Conservation (phyloP, 345 rosid species). For the Capsella bursapastoris region DNA sequence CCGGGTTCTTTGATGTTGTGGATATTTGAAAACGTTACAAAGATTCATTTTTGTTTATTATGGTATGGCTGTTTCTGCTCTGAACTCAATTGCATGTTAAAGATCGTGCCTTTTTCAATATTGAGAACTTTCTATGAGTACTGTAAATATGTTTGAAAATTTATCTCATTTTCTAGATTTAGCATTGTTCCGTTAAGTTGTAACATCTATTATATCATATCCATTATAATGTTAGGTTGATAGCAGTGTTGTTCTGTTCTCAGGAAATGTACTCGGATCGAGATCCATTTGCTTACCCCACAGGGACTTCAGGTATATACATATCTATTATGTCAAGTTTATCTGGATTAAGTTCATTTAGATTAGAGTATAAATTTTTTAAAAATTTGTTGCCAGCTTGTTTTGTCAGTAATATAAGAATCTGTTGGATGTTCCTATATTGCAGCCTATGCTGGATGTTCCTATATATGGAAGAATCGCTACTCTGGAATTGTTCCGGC, state of each 20-base stretch:
- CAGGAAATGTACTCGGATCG: conserved; percentile 98
- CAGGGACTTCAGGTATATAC: conserved; percentile 87
- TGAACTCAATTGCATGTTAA: conserved; percentile 5
- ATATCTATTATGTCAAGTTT: background rate
- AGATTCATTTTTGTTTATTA: background rate
- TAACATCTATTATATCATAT: background rate
- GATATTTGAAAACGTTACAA: background rate
- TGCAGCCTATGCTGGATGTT: conserved; percentile 97
- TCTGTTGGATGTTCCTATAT: conserved; percentile 74
- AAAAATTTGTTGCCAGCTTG: background rate
- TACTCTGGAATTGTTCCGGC: conserved; percentile 89
- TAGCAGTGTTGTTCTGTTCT: conserved; percentile 26
- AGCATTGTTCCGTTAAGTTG: background rate
- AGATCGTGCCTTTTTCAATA: background rate
- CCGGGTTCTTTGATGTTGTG: conserved; percentile 6
- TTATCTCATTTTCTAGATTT: background rate
- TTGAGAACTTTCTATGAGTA: background rate
- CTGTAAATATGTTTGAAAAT: background rate
- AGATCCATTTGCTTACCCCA: conserved; percentile 86
- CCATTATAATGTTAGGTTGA: conserved; percentile 20
- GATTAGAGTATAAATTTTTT: background rate
- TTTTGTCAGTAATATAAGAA: background rate
- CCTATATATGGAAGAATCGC: conserved; percentile 99
- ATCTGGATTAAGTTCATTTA: conserved; percentile 15
- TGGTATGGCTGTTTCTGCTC: background rate